These are phyloP conservation scores for Penicillium bovifimosum DNA, from an alignment of 495 filamentous ascomycete species.

Conservation along the genomic window DNA sequence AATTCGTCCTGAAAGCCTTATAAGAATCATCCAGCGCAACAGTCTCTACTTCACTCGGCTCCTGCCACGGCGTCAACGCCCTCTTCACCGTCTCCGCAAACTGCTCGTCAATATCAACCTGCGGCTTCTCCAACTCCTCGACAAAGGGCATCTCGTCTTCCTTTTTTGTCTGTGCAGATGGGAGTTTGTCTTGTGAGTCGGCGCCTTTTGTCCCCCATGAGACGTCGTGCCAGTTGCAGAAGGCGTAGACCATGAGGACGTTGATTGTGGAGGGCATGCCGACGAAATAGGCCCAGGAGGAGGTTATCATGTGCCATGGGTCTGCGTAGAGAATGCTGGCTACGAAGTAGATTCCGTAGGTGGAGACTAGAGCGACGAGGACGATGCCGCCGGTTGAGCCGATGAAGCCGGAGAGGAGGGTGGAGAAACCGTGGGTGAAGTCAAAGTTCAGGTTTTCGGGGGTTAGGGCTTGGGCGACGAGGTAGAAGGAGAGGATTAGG, in stretches of 20 bases:
- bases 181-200: slow-evolving; percentile 87
- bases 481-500: slow-evolving; percentile 76
- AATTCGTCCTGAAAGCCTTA: slow-evolving; percentile 89
- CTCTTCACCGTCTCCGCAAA: slow-evolving; percentile 93
- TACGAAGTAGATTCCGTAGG: slow-evolving; percentile 92
- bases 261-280: slow-evolving; percentile 71
- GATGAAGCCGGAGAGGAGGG: slow-evolving; percentile 67
- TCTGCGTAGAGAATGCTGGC: slow-evolving; percentile 95
- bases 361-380: slow-evolving; percentile 84
- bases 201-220: slow-evolving; percentile 99
- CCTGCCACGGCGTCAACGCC: slow-evolving; percentile 66
- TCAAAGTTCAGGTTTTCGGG: slow-evolving; percentile 46
- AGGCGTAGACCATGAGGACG: slow-evolving; percentile 94
- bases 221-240: slow-evolving; percentile 99
- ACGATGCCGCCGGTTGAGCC: slow-evolving; percentile 60
- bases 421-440: slow-evolving; percentile 39
- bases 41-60: slow-evolving; percentile 61
- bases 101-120: slow-evolving; percentile 92
- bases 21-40: slow-evolving; percentile 91
- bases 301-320: slow-evolving; percentile 99
- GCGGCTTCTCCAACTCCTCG: slow-evolving; percentile 88
- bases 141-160: slow-evolving; percentile 74
- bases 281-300: slow-evolving; percentile 65
- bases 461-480: slow-evolving; percentile 73
- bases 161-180: slow-evolving; percentile 76